Percentiles rank a stretch among this genome's conserved stretches.
Evolutionary conservation across 306 rosid species (phyloP).

Genomic region (Cicer arietinum): DNA sequence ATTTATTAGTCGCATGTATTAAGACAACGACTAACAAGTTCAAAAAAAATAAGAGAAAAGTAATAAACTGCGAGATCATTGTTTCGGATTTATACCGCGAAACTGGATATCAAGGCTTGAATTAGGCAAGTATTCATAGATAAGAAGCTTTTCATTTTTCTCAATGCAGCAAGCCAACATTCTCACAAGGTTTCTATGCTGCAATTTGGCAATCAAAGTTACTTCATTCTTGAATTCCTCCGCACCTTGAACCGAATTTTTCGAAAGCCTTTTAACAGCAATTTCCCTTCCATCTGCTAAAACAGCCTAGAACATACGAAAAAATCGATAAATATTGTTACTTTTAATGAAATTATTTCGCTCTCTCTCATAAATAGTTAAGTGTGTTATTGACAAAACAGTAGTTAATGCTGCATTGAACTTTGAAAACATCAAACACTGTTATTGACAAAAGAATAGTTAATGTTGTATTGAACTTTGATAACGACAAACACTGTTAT

Average conservation of each 20-base stretch:
- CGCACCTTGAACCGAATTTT: slow-evolving; percentile 48
- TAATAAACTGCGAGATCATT: not conserved
- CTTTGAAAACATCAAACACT: no score
- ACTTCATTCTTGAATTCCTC: slow-evolving; percentile 60
- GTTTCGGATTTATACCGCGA: slow-evolving; percentile 48
- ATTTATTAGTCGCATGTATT: no score
- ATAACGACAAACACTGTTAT: no score
- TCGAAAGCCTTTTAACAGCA: slow-evolving; percentile 58
- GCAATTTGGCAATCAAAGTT: slow-evolving; percentile 65
- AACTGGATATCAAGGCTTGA: slow-evolving; percentile 65
- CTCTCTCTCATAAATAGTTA: no score
- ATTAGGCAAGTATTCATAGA: slow-evolving; percentile 74
- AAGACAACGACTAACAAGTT: not conserved
- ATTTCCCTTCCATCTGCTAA: slow-evolving; percentile 49
- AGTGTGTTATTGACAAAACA: no score
- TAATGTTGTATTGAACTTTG: no score
- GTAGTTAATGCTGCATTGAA: no score
- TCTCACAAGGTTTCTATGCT: slow-evolving; percentile 73
- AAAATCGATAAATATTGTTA: no score
- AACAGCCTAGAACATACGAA: slow-evolving; percentile 33
- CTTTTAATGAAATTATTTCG: no score
- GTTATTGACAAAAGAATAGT: no score
- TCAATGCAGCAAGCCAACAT: slow-evolving; percentile 66
- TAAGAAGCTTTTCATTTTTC: slow-evolving; percentile 63
- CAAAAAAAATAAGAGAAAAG: not conserved